Percentiles rank a stretch among this genome's conserved stretches.
Evolutionary conservation across 2,329 filamentous ascomycete species (phyloP).

Genomic region (Leptographium wingfieldii): DNA sequence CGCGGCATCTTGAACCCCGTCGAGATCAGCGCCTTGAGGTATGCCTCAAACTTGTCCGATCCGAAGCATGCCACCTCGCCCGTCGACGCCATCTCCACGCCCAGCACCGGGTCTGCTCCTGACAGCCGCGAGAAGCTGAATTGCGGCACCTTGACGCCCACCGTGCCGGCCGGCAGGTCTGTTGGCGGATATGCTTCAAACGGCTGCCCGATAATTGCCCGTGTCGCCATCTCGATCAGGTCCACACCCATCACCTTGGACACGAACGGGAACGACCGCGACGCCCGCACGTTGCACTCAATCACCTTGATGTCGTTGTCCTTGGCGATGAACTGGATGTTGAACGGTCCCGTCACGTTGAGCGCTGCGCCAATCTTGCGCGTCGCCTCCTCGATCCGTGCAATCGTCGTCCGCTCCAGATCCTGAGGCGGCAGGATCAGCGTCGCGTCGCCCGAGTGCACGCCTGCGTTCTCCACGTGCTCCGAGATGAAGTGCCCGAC

Average conservation of each 20-base stretch:
- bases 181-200: conserved; percentile 71
- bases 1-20: conserved; percentile 95
- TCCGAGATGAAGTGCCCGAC: conserved; percentile 96
- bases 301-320: conserved; percentile 99
- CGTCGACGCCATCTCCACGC: conserved; percentile 98
- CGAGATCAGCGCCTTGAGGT: conserved; percentile 88
- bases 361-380: conserved; percentile 88
- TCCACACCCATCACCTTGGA: conserved; percentile 98
- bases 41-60: conserved; percentile 91
- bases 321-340: conserved; percentile 99
- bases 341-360: conserved; percentile 93
- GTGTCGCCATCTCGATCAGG: conserved; percentile 96
- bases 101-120: conserved; percentile 88
- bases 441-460: conserved; percentile 95
- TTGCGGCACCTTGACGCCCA: conserved; percentile 95
- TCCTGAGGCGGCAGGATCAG: conserved; percentile 92
- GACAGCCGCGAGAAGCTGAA: conserved; percentile 98
- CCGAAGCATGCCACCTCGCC: conserved; percentile 97
- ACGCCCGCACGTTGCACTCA: conserved; percentile 95
- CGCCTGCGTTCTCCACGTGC: conserved; percentile 96
- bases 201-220: conserved; percentile 81
- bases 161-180: conserved; percentile 65
- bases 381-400: conserved; percentile 86
- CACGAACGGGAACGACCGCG: conserved; percentile 93
- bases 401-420: conserved; percentile 75